Evolutionary conservation across 495 filamentous ascomycete species (phyloP).

Genomic region (Corynascus novoguineensis): DNA sequence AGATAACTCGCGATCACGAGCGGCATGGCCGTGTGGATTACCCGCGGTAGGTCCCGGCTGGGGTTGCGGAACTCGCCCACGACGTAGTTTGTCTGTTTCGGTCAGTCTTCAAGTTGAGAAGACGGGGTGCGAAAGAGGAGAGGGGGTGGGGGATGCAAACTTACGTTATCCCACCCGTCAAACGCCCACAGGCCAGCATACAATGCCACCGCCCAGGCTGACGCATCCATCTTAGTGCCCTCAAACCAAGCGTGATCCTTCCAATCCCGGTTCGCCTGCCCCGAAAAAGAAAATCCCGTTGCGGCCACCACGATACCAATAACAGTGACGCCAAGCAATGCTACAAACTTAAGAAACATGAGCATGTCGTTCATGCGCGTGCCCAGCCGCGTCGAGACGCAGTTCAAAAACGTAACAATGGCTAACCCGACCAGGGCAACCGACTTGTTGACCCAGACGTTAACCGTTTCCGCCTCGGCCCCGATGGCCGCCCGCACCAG

Average conservation of each 20-base stretch:
- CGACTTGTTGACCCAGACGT: conserved; percentile 83
- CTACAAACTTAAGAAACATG: conserved; percentile 95
- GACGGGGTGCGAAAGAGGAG: not conserved
- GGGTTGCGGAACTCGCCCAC: conserved; percentile 94
- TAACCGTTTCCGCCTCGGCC: conserved; percentile 68
- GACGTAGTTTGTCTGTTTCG: conserved; percentile 82
- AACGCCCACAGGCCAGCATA: conserved; percentile 98
- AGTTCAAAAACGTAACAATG: conserved; percentile 77
- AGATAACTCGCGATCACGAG: conserved; percentile 87
- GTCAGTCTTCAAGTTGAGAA: conserved; percentile 11
- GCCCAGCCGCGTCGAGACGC: conserved; percentile 80
- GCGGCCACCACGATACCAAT: conserved; percentile 84
- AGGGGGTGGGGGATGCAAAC: conserved; percentile 28
- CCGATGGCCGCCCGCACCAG: conserved; percentile 79
- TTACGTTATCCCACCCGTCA: conserved; percentile 97
- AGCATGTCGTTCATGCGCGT: conserved; percentile 81
- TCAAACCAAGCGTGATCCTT: conserved; percentile 85
- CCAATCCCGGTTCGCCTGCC: conserved; percentile 77
- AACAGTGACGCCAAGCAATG: conserved; percentile 78
- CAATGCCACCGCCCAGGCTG: conserved; percentile 82
- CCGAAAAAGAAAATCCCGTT: conserved; percentile 74
- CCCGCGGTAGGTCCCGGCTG: conserved; percentile 80
- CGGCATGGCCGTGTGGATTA: conserved; percentile 96
- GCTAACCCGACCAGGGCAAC: conserved; percentile 75
- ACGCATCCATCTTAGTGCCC: conserved; percentile 70